These are phyloP conservation scores for Phytophthora crassamura DNA, from an alignment of 352 stramenopile genomes.

Conservation along the genomic window DNA sequence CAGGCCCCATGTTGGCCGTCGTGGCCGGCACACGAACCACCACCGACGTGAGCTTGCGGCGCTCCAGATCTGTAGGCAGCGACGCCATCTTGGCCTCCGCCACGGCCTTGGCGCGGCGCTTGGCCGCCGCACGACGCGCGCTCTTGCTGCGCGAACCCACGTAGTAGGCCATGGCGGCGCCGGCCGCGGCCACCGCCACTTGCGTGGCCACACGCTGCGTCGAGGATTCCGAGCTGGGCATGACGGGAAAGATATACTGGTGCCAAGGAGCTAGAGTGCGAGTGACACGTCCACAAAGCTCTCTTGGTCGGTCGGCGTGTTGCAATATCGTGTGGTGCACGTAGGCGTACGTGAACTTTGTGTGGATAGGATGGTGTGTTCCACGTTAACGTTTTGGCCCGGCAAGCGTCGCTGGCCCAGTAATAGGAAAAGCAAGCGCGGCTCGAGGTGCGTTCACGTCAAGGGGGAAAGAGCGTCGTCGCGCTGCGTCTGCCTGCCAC, in stretches of 20 bases:
- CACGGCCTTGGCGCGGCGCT: slow-evolving; percentile 24
- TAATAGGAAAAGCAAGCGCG: slow-evolving; percentile 17
- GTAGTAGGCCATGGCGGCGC: slow-evolving; percentile 67
- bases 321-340: no score
- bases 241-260: slow-evolving; percentile 18
- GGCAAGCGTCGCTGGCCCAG: slow-evolving; percentile 22
- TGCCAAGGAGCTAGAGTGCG: no score
- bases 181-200: slow-evolving; percentile 60
- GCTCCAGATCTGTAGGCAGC: slow-evolving; percentile 39
- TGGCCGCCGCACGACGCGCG: slow-evolving; percentile 31
- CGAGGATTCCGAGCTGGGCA: slow-evolving; percentile 31
- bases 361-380: no score
- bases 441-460: slow-evolving; percentile 25
- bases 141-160: slow-evolving; percentile 63
- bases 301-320: no score
- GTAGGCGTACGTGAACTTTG: no score
- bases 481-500: not conserved
- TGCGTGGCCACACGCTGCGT: slow-evolving; percentile 52
- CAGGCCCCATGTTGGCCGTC: slow-evolving; percentile 98
- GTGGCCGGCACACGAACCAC: slow-evolving; percentile 98
- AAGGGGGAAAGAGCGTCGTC: slow-evolving; percentile 8
- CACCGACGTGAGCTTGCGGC: slow-evolving; percentile 85
- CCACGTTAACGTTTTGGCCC: not conserved
- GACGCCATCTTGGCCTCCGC: slow-evolving; percentile 31
- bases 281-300: no score